Percentiles rank a stretch among this genome's conserved stretches.
Conservation (phyloP, 768 basidiomycete species). For the Calocera viscosa region DNA sequence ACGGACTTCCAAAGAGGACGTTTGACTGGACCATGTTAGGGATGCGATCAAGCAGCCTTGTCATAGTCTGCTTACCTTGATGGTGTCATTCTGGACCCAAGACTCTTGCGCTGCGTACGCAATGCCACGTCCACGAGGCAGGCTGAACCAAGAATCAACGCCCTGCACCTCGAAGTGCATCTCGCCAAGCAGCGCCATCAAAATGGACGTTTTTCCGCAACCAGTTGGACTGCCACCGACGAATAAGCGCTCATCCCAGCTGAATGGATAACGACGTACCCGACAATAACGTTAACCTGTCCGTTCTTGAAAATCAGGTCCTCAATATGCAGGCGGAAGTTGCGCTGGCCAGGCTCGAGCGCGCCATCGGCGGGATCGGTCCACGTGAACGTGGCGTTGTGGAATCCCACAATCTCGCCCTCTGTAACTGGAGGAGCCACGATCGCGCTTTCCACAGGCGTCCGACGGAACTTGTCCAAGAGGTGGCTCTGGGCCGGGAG, state of each 20-base stretch:
- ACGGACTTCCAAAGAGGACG: conserved; percentile 24
- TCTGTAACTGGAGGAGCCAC: conserved; percentile 14
- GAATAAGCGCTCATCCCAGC: conserved; percentile 22
- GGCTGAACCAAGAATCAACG: conserved; percentile 27
- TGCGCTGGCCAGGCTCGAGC: conserved; percentile 22
- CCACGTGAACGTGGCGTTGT: conserved; percentile 42
- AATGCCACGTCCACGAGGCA: conserved; percentile 13
- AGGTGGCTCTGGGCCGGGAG: background rate
- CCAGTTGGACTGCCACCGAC: background rate
- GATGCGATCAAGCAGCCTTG: background rate
- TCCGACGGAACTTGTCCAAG: background rate
- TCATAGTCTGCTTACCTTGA: conserved; percentile 27
- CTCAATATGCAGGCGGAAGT: conserved; percentile 26
- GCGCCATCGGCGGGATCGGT: conserved; percentile 33
- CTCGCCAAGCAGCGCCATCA: conserved; percentile 30
- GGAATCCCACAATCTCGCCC: conserved; percentile 16
- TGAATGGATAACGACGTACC: background rate
- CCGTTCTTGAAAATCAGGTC: conserved; percentile 28
- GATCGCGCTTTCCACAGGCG: background rate
- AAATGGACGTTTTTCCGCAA: conserved; percentile 15
- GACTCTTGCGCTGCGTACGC: conserved; percentile 17
- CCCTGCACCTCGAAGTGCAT: conserved; percentile 27
- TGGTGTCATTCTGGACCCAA: conserved; percentile 17
- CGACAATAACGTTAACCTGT: conserved; percentile 29
- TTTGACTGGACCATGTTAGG: conserved; percentile 32